These are phyloP conservation scores for Acanthamoeba pearcei DNA, from an alignment of 208 protist species.

Conservation along the genomic window DNA sequence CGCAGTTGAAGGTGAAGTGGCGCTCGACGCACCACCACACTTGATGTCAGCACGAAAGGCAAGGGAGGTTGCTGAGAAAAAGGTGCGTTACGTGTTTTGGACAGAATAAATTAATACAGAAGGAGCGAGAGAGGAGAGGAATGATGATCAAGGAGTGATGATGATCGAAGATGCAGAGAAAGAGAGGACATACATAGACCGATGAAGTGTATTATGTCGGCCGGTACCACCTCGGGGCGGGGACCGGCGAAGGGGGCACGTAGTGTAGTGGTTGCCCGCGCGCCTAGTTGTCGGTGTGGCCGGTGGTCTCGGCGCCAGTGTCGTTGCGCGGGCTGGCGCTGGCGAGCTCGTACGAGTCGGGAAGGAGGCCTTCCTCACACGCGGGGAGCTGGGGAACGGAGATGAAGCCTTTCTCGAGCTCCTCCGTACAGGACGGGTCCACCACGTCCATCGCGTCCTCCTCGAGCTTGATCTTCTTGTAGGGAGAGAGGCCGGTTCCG, in stretches of 20 bases:
- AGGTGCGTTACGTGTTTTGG: not conserved
- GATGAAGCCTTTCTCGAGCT: slow-evolving; percentile 24
- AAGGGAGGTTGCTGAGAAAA: not conserved
- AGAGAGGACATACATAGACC: not conserved
- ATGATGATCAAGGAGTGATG: no score
- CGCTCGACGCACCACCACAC: no score
- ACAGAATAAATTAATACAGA: slow-evolving; percentile 73
- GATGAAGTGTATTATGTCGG: not conserved
- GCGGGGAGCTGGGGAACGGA: slow-evolving; percentile 18
- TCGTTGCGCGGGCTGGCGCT: slow-evolving; percentile 10
- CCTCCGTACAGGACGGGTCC: slow-evolving; percentile 36
- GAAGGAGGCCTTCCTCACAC: not conserved
- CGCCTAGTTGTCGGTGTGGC: slow-evolving; percentile 3
- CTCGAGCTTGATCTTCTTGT: slow-evolving; percentile 68
- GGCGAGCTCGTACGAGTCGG: not conserved
- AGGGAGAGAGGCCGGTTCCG: slow-evolving; percentile 39
- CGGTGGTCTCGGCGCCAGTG: slow-evolving; percentile 47
- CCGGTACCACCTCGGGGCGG: not conserved
- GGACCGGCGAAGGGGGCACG: not conserved
- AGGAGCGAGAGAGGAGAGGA: not conserved
- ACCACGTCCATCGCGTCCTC: slow-evolving; percentile 39
- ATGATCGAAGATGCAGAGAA: not conserved
- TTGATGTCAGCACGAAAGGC: no score
- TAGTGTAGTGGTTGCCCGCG: not conserved
- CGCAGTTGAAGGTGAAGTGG: no score